These are phyloP conservation scores for Mucor ambiguus DNA, from an alignment of 371 early-diverging fungal species.

Conservation along the genomic window DNA sequence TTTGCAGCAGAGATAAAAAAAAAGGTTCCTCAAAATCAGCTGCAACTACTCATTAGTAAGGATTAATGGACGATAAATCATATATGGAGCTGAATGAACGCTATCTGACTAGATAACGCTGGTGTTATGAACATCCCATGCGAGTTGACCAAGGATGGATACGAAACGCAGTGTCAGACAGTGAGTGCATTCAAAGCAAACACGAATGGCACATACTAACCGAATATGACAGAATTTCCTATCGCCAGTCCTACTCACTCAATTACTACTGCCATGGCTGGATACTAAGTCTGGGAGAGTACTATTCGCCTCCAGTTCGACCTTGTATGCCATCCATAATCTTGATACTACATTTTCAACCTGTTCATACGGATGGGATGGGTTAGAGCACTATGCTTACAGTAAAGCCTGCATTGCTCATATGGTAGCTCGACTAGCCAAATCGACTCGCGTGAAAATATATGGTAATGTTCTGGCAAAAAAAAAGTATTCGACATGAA, in stretches of 20 bases:
- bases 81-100: not conserved
- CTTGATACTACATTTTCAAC: constrained; percentile 19
- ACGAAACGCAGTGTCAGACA: constrained; percentile 70
- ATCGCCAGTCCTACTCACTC: constrained; percentile 36
- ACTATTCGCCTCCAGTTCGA: constrained; percentile 50
- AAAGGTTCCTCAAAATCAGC: constrained; percentile 14
- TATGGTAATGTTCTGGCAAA: constrained; percentile 21
- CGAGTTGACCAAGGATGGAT: constrained; percentile 60
- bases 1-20: constrained; percentile 27
- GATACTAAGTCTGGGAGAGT: constrained; percentile 23
- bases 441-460: constrained; percentile 13
- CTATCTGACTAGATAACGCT: constrained; percentile 52
- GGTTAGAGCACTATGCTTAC: constrained; percentile 42
- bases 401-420: constrained; percentile 43
- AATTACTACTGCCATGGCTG: constrained; percentile 36
- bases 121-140: constrained; percentile 79
- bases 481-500: not conserved
- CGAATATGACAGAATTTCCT: constrained; percentile 34
- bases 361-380: constrained; percentile 27
- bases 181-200: constrained; percentile 20
- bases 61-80: not conserved
- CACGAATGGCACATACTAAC: not conserved
- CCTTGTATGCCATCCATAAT: constrained; percentile 30
- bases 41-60: constrained; percentile 44
- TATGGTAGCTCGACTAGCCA: constrained; percentile 17